phyloP scores from a whole-genome alignment of 345 rosid genomes.

The Syzygium aqueum region DNA sequence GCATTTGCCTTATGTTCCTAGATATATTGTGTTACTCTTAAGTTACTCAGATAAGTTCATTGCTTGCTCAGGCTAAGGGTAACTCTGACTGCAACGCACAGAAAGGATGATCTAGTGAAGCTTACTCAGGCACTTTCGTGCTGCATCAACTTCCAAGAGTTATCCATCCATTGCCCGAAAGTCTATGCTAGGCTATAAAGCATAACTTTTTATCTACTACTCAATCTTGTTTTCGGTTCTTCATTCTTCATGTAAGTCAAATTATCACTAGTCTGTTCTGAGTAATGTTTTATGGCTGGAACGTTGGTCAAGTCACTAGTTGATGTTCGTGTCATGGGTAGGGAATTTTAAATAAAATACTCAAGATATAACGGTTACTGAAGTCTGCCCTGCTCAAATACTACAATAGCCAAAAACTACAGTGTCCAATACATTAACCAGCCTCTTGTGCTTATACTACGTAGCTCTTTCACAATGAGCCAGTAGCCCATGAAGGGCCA shows the following conservation, averaged over 20 bases:
- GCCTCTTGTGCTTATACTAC: neutral
- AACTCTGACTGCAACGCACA: conserved; percentile 67
- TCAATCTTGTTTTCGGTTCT: neutral
- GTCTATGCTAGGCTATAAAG: conserved; percentile 32
- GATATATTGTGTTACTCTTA: neutral
- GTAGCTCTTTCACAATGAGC: neutral
- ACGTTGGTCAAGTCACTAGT: neutral
- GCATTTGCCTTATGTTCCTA: neutral
- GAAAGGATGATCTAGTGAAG: conserved; percentile 67
- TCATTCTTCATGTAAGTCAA: neutral
- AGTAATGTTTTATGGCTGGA: neutral
- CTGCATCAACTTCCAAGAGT: conserved; percentile 41
- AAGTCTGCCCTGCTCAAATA: neutral
- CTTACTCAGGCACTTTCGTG: conserved; percentile 47
- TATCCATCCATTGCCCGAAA: conserved; percentile 16
- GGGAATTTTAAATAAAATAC: neutral
- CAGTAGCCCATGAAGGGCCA: neutral
- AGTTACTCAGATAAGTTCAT: neutral
- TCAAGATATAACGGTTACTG: neutral
- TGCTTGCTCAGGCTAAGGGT: conserved; percentile 52
- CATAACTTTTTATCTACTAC: neutral
- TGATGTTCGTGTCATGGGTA: neutral
- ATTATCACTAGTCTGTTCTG: neutral
- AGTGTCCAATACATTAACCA: neutral
- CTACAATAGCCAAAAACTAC: neutral